Evolutionary conservation across 257 asterid genomes (phyloP).

Genomic region (Craterostigma plantagineum): DNA sequence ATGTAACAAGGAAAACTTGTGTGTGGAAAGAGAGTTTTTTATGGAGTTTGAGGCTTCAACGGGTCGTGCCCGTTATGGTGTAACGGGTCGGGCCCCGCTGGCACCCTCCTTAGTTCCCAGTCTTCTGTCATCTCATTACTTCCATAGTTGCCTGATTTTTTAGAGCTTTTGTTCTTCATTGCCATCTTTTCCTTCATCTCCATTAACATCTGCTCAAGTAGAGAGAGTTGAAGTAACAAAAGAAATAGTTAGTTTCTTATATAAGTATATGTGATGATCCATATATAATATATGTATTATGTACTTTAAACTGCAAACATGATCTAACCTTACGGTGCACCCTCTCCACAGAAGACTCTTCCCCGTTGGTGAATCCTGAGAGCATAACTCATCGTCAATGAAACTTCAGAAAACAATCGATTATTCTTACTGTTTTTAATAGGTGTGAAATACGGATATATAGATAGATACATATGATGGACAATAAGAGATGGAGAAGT

Average conservation of each 20-base stretch:
- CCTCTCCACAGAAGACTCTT: background rate
- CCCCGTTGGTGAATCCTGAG: too few species aligned
- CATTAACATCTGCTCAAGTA: conserved; percentile 20
- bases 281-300: conserved; percentile 1
- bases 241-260: background rate
- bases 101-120: conserved; percentile 45
- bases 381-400: background rate
- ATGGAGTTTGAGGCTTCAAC: conserved; percentile 35
- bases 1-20: too few species aligned
- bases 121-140: conserved; percentile 21
- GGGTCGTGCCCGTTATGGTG: conserved; percentile 41
- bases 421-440: too few species aligned
- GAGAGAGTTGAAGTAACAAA: conserved; percentile 2
- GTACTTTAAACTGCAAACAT: too few species aligned
- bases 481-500: conserved; percentile 6
- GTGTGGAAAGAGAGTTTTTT: background rate
- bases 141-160: conserved; percentile 4
- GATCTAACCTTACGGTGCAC: conserved; percentile 23
- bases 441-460: background rate
- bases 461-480: background rate
- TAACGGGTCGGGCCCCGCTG: conserved; percentile 51
- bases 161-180: conserved; percentile 13
- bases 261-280: background rate
- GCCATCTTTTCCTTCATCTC: conserved; percentile 20
- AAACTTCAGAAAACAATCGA: too few species aligned